Conservation (phyloP, 257 asterid genomes). For the Nicotiana obtusifolia region DNA sequence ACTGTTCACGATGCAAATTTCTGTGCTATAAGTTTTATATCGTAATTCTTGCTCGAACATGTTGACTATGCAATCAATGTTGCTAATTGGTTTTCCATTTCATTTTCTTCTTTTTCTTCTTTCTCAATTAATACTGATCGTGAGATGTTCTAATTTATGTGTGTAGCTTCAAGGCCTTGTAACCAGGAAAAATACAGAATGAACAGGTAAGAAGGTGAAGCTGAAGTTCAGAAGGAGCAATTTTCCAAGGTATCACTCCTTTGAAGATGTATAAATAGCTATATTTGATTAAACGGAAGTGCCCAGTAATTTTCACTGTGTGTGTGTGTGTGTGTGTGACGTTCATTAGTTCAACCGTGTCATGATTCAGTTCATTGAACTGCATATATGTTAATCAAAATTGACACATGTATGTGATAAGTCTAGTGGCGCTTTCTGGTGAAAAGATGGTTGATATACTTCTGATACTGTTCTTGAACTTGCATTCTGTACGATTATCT, state of each 20-base stretch:
- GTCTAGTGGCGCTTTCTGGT: not conserved
- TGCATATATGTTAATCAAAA: not conserved
- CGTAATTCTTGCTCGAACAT: not conserved
- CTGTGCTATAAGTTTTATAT: not conserved
- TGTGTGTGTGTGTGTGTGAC: not conserved
- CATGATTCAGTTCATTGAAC: constrained; percentile 1
- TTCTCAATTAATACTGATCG: not conserved
- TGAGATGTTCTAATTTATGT: not conserved
- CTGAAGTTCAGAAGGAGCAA: not conserved
- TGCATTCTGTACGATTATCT: not conserved
- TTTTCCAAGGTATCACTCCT: not conserved
- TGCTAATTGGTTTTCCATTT: not conserved
- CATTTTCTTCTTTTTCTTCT: not conserved
- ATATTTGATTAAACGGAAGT: not conserved
- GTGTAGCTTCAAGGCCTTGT: not conserved
- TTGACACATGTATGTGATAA: not conserved
- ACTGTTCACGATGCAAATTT: too few relatives aligned
- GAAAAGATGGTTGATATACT: not conserved
- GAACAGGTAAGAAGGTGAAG: not conserved
- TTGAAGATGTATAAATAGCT: not conserved
- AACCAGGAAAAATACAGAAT: not conserved
- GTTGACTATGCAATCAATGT: not conserved
- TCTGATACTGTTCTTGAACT: not conserved
- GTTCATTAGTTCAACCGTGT: not conserved
- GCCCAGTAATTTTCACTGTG: not conserved